These are phyloP conservation scores for Jimgerdemannia lactiflua DNA, from an alignment of 192 early-diverging fungal genomes.

Conservation along the genomic window DNA sequence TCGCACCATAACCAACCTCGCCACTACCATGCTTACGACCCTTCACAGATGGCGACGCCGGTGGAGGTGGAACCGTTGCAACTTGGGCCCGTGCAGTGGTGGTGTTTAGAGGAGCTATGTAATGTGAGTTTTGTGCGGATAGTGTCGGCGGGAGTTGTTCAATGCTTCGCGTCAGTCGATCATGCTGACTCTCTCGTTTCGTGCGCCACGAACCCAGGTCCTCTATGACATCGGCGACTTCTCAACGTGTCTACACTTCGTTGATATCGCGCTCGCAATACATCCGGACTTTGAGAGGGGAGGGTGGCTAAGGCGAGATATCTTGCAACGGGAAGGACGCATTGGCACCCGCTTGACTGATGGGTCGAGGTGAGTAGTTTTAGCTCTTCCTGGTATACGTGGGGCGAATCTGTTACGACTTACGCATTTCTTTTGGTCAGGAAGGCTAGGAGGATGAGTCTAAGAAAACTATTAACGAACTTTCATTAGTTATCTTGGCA, in stretches of 20 bases:
- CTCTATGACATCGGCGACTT: constrained; percentile 43
- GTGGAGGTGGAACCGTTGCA: neutral
- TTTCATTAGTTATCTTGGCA: no score
- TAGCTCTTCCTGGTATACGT: neutral
- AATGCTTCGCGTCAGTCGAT: no score
- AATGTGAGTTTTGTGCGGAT: constrained; percentile 5
- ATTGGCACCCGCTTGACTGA: no score
- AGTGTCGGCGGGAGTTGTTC: neutral
- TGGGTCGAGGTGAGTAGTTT: neutral
- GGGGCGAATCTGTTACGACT: neutral
- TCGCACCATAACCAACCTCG: neutral
- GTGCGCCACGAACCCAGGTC: constrained; percentile 17
- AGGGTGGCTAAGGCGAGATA: constrained; percentile 6
- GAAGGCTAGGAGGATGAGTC: no score
- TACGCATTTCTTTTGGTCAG: no score
- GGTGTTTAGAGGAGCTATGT: constrained; percentile 27
- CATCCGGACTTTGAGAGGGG: constrained; percentile 31
- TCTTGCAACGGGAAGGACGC: neutral
- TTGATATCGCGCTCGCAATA: constrained; percentile 19
- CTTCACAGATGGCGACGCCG: neutral
- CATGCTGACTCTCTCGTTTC: neutral
- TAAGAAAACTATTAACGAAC: no score
- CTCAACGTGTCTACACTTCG: constrained; percentile 30
- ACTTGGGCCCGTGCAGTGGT: constrained; percentile 26
- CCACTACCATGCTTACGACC: no score